Evolutionary conservation across 164 flowering plant species (phyloP), one percentile per base, ranked within the genome.

Genomic region (Berberis vulgaris): DNA sequence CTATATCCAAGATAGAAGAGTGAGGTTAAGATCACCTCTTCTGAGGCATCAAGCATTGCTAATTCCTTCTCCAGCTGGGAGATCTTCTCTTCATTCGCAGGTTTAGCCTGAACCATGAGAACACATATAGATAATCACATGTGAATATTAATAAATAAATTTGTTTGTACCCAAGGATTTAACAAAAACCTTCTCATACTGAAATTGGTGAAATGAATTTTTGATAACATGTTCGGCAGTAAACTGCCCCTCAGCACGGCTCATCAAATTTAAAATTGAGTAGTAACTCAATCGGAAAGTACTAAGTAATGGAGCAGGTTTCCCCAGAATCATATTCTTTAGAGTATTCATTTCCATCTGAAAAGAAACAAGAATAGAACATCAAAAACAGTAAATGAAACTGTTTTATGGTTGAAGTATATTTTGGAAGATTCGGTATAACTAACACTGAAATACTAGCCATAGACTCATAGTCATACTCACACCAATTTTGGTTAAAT

Each of bases 161-260:
- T 26, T 26, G 26, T 26, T 26, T 57, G 41, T 9, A 40, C 40
- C 5, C 6, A 56, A 56, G 40, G 67, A 7, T 38, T 9, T 6
- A 57, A 47, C 2, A 58, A 38, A 65, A 68, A 94, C 99, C 99
- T 95, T 95, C 73, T 95, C 97, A 69, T 91, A 80, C 80, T 95
- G 99, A 74, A 95, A 95, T 71, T 95, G 99, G 69, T 95, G 99
- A 73, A 94, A 95, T 50, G 99, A 95, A 69, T 91, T 86, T 72
- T 68, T 82, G 67, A 95, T 95, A 41, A 95, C 99, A 78, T 95
- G 97, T 78, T 94, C 99, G 69, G 99, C 99, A 43, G 96, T 89
- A 63, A 95, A 89, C 72, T 95, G 99, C 55, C 99, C 97, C 79
- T 91, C 97, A 46, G 97, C 90, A 49, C 99, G 99, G 72, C 96